These are phyloP conservation scores for Ensete glaucum DNA, from an alignment of 176 grass and related monocot genomes.

Conservation along the genomic window DNA sequence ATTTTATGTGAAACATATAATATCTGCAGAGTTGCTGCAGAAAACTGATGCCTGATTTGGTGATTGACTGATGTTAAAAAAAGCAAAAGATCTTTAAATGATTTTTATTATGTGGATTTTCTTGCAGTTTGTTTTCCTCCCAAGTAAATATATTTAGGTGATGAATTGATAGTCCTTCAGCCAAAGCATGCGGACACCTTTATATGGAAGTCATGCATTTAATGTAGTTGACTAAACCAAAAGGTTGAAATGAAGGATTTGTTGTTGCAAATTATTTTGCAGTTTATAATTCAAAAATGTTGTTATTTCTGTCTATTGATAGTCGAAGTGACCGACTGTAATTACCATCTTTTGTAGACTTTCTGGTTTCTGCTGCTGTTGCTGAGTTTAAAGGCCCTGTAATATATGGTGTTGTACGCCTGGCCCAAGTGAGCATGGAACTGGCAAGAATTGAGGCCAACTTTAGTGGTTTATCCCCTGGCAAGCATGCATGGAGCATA, in stretches of 20 bases:
- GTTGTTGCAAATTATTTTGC: not conserved
- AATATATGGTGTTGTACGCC: slow-evolving; percentile 79
- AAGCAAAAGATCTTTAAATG: not conserved
- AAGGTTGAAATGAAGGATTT: not conserved
- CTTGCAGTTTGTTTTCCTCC: not conserved
- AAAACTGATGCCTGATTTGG: too few species aligned
- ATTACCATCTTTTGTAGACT: slow-evolving; percentile 42
- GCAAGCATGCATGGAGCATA: slow-evolving; percentile 96
- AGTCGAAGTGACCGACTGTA: slow-evolving; percentile 4
- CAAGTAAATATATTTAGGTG: not conserved
- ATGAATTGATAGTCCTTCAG: too few species aligned
- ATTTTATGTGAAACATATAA: not conserved
- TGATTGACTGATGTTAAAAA: too few species aligned
- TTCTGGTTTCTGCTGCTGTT: slow-evolving; percentile 74
- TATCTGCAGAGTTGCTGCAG: not conserved
- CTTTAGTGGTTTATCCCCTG: slow-evolving; percentile 86
- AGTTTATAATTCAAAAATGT: not conserved
- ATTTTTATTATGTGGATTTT: not conserved
- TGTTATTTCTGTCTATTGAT: not conserved
- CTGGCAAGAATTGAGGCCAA: slow-evolving; percentile 73
- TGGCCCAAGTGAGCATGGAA: slow-evolving; percentile 94
- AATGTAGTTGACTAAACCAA: not conserved
- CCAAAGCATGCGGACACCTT: too few species aligned
- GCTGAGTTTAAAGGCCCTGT: slow-evolving; percentile 85
- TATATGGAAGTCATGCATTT: too few species aligned